These are phyloP conservation scores for Pichia sp. DNA, from an alignment of 1,139 yeast species.

Conservation along the genomic window DNA sequence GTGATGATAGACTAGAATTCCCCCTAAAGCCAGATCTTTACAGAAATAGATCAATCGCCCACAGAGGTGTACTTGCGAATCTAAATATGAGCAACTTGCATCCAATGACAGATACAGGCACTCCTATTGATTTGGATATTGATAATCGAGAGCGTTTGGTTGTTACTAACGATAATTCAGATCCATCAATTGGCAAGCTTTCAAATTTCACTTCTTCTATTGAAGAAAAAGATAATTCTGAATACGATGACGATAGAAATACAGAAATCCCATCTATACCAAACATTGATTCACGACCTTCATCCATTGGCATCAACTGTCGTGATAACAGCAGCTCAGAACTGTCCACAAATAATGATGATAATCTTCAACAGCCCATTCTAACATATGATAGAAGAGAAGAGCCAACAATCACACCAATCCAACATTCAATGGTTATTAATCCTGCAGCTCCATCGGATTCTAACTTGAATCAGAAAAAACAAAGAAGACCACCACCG, in stretches of 20 bases:
- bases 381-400: constrained; percentile 36
- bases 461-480: not conserved
- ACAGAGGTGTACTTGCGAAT: not conserved
- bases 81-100: not conserved
- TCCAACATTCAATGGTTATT: constrained; percentile 27
- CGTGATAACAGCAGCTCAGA: not conserved
- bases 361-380: not conserved
- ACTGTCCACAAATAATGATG: not conserved
- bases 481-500: constrained; percentile 32
- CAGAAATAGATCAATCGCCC: constrained; percentile 6
- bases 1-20: constrained; percentile 10
- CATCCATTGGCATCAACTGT: not conserved
- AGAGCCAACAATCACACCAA: constrained; percentile 50
- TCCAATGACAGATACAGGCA: not conserved
- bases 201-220: not conserved
- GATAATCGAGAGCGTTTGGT: constrained; percentile 5
- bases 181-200: not conserved
- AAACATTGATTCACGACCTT: not conserved
- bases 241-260: not conserved
- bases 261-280: constrained; percentile 4
- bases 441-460: constrained; percentile 16
- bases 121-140: constrained; percentile 6
- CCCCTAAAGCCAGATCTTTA: constrained; percentile 11
- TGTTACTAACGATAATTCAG: constrained; percentile 3
- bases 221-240: not conserved